Conservation (phyloP, 179 eudicot species). For the Spinacia oleracea region DNA sequence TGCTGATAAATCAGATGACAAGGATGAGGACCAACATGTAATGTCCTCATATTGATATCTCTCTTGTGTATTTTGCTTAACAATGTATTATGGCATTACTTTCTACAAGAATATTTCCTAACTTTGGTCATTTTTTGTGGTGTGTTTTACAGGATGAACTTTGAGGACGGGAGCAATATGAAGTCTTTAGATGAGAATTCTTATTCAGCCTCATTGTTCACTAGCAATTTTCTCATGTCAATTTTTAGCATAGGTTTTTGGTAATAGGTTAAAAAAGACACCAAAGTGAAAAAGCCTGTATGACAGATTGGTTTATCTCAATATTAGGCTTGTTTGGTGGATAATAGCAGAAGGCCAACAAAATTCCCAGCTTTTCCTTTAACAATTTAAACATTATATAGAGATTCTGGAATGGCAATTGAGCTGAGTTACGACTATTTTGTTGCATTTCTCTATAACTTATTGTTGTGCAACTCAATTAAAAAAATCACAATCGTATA, state of each 20-base stretch:
- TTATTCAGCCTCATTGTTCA: slow-evolving; percentile 23
- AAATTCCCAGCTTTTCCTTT: slow-evolving; percentile 11
- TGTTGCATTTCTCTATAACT: no score
- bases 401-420: slow-evolving; percentile 16
- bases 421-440: slow-evolving; percentile 17
- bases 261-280: slow-evolving; percentile 27
- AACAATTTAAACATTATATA: slow-evolving; percentile 10
- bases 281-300: slow-evolving; percentile 20
- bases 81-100: background rate
- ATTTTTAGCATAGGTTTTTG: slow-evolving; percentile 35
- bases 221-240: slow-evolving; percentile 23
- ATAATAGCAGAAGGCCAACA: slow-evolving; percentile 19
- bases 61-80: background rate
- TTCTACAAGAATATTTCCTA: slow-evolving; percentile 8
- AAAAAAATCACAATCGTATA: no score
- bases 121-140: background rate
- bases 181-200: slow-evolving; percentile 15
- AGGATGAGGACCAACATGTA: slow-evolving; percentile 54
- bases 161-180: slow-evolving; percentile 17
- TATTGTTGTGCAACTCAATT: no score
- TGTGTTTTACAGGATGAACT: slow-evolving; percentile 37
- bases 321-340: slow-evolving; percentile 24
- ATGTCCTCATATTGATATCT: background rate
- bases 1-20: slow-evolving; percentile 37
- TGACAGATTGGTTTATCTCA: slow-evolving; percentile 22